Base-by-base conservation (phyloP, 225 moss, liverwort and hornwort species). In the Antitrichia curtipendula region DNA sequence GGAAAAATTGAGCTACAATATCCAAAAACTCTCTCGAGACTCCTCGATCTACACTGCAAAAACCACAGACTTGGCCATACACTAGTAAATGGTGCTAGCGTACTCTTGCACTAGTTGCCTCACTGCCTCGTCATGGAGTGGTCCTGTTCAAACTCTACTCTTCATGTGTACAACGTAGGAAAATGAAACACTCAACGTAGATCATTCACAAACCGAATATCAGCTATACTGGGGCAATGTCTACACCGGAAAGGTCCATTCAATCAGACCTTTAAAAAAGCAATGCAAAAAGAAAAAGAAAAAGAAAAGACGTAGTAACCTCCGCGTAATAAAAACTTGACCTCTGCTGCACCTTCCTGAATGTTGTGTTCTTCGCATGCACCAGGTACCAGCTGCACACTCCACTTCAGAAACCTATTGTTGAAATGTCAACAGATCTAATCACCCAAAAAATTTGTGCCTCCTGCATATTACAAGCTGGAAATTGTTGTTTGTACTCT, bases 1-100 rank as follows among this genome's bases (percentile, higher is more conserved):
- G 93, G 91, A 94, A 90, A 97, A 95, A 75, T 86, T 90, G 94
- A 92, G 92, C 95, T 96, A 92, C 82, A 89, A 88, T 88, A 88
- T 88, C 65, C 88, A 79, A 91, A 90, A 89, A 73, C 72, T 78
- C 80, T 87, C 74, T 71, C 43, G 50, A 53, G 77, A 45, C 66
- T 78, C 43, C 68, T 83, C 83, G 75, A 75, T 87, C 90, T 92
- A 89, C 87, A 92, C 90, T 92, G 91, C 92, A 96, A 95, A 95
- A 97, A 92, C 94, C 96, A 91, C 88, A 84, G 85, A 89, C 75
- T 88, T 83, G 94, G 90, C 92, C 80, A 85, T 89, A 78, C 92
- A 83, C 89, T 86, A 80, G 89, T 34, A 81, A 91, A 88, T 87
- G 86, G 92, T 76, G 57, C 88, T 80, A 90, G 86, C 85, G 90